phyloP scores from a whole-genome alignment of 208 protist genomes.

The Herpetomonas muscarum region DNA sequence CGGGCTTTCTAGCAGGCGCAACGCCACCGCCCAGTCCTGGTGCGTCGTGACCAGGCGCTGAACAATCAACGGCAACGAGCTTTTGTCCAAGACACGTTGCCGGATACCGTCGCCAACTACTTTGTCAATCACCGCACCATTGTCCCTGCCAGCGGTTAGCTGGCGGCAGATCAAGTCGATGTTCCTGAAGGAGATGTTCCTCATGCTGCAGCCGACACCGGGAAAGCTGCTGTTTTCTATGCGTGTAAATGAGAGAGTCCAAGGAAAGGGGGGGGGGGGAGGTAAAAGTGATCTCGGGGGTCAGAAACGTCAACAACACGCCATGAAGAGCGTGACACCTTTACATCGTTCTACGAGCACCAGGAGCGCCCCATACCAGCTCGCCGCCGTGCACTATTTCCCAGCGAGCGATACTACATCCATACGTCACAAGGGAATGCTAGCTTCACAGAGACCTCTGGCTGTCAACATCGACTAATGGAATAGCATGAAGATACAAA shows the following conservation, averaged over 20 bases:
- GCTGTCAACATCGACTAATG: no score
- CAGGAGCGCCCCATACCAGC: no score
- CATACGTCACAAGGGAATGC: no score
- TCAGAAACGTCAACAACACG: no score
- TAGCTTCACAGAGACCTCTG: no score
- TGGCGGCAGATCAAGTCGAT: slow-evolving; percentile 48
- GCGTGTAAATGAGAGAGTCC: neutral
- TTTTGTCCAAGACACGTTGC: slow-evolving; percentile 58
- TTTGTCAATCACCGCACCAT: slow-evolving; percentile 32
- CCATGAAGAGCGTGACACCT: no score
- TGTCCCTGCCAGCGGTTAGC: slow-evolving; percentile 25
- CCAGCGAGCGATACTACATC: no score
- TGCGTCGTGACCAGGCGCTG: slow-evolving; percentile 41
- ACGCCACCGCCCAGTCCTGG: slow-evolving; percentile 54
- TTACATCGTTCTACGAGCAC: no score
- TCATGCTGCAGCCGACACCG: no score
- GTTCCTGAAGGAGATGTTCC: slow-evolving; percentile 26
- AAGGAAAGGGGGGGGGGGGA: neutral
- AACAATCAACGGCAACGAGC: slow-evolving; percentile 62
- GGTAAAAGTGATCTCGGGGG: no score
- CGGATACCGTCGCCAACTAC: slow-evolving; percentile 42
- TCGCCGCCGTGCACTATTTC: no score
- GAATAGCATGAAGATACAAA: no score
- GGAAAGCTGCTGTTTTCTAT: neutral
- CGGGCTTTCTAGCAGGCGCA: slow-evolving; percentile 45